Conservation (phyloP, 2,329 filamentous ascomycete species). For the Ophiocordyceps australis region DNA sequence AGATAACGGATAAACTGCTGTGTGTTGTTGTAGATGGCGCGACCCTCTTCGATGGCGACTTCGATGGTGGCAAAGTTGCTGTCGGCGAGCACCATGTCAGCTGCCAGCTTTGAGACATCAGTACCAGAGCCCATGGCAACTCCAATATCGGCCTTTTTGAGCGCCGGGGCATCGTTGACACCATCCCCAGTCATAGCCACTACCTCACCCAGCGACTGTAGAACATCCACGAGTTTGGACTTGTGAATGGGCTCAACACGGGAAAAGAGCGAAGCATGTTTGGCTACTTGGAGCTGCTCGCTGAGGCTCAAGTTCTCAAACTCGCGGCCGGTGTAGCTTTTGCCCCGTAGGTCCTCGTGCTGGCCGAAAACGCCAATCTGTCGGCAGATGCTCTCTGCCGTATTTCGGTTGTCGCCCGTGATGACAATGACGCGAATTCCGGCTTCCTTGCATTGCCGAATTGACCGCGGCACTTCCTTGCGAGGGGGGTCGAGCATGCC, state of each 20-base stretch:
- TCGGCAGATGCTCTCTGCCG: constrained; percentile 91
- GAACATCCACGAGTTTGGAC: constrained; percentile 90
- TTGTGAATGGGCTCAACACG: constrained; percentile 93
- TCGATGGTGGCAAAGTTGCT: constrained; percentile 99
- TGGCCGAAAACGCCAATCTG: constrained; percentile 85
- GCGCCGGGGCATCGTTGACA: constrained; percentile 90
- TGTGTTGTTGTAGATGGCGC: constrained; percentile 98
- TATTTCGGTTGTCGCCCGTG: constrained; percentile 95
- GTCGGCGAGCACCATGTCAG: constrained; percentile 96
- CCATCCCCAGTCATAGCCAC: constrained; percentile 99
- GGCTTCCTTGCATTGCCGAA: constrained; percentile 76
- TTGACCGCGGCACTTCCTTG: constrained; percentile 73
- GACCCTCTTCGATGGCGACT: constrained; percentile 86
- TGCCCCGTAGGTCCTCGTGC: constrained; percentile 68
- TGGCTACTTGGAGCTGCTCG: constrained; percentile 71
- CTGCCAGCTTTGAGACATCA: constrained; percentile 88
- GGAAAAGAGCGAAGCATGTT: constrained; percentile 80
- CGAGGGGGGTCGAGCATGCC: constrained; percentile 95
- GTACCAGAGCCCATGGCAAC: constrained; percentile 98
- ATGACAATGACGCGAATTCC: constrained; percentile 96
- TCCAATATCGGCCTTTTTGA: constrained; percentile 98
- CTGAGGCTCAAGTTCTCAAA: constrained; percentile 69
- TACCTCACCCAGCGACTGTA: constrained; percentile 83
- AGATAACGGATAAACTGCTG: constrained; percentile 99
- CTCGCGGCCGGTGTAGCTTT: constrained; percentile 89